phyloP scores from a whole-genome alignment of 805 yeast genomes.

The Nakazawaea ishiwadae region DNA sequence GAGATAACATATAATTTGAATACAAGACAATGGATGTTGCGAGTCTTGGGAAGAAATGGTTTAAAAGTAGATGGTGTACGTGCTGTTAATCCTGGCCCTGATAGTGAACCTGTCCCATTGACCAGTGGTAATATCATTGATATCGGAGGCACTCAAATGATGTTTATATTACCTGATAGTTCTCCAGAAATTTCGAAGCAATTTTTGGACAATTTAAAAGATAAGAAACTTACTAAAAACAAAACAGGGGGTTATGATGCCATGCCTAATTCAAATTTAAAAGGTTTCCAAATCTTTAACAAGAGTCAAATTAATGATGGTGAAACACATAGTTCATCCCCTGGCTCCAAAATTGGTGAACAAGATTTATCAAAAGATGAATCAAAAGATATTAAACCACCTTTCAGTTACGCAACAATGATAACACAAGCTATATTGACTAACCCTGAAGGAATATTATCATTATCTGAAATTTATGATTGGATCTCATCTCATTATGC shows the following conservation, averaged over 20 bases:
- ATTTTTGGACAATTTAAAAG: slow-evolving; percentile 33
- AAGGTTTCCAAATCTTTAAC: slow-evolving; percentile 53
- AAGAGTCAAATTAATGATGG: slow-evolving; percentile 34
- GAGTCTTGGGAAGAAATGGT: slow-evolving; percentile 86
- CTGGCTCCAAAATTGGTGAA: slow-evolving; percentile 16
- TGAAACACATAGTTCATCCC: slow-evolving; percentile 11
- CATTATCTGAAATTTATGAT: slow-evolving; percentile 85
- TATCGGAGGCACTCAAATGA: slow-evolving; percentile 97
- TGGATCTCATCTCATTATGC: slow-evolving; percentile 89
- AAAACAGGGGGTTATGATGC: slow-evolving; percentile 10
- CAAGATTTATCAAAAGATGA: slow-evolving; percentile 83
- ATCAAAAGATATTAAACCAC: slow-evolving; percentile 91
- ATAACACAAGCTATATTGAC: slow-evolving; percentile 95
- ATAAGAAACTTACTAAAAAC: slow-evolving; percentile 17
- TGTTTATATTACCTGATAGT: slow-evolving; percentile 93
- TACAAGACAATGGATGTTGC: slow-evolving; percentile 79
- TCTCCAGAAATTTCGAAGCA: slow-evolving; percentile 60
- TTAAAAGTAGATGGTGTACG: slow-evolving; percentile 79
- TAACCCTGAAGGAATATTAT: slow-evolving; percentile 80
- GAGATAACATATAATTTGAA: slow-evolving; percentile 70
- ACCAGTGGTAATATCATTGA: slow-evolving; percentile 89
- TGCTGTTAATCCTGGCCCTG: slow-evolving; percentile 37
- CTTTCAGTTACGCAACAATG: slow-evolving; percentile 96
- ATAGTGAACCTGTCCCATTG: slow-evolving; percentile 47
- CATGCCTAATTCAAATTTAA: slow-evolving; percentile 21